Evolutionary conservation across 176 grass and related monocot genomes (phyloP).

Genomic region (Eremochloa ophiuroides): DNA sequence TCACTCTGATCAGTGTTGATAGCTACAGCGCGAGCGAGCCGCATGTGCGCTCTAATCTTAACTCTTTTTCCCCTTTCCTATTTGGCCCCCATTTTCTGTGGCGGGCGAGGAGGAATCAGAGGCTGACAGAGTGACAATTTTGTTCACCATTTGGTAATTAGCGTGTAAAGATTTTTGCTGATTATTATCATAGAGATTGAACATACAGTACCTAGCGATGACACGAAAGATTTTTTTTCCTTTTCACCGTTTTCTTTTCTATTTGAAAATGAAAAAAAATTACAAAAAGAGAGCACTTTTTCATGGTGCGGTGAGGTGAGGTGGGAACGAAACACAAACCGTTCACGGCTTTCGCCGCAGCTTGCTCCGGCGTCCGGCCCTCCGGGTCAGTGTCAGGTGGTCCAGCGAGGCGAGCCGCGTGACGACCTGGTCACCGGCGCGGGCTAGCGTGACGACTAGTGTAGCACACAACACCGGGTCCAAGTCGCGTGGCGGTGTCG

Average conservation of each 20-base stretch:
- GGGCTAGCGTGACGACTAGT: neutral
- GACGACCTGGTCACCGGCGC: slow-evolving; percentile 42
- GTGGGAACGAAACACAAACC: neutral
- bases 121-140: slow-evolving; percentile 40
- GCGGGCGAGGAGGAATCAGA: slow-evolving; percentile 16
- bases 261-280: neutral
- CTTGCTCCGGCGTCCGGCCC: slow-evolving; percentile 3
- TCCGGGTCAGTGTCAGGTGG: slow-evolving; percentile 41
- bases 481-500: slow-evolving; percentile 24
- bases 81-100: neutral
- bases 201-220: neutral
- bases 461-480: neutral
- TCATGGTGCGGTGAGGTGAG: neutral
- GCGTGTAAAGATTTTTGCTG: slow-evolving; percentile 41
- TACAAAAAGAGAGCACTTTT: neutral
- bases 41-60: slow-evolving; percentile 13
- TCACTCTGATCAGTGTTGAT: slow-evolving; percentile 27
- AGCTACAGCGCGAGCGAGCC: slow-evolving; percentile 27
- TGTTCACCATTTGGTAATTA: slow-evolving; percentile 30
- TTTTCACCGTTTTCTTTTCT: no score
- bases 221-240: neutral
- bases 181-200: slow-evolving; percentile 6
- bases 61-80: neutral
- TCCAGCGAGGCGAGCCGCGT: slow-evolving; percentile 54
- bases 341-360: slow-evolving; percentile 29